Percentiles rank a stretch among this genome's conserved stretches.
Evolutionary conservation across 176 grass and related monocot species (phyloP).

Genomic region (Carex cristatella): DNA sequence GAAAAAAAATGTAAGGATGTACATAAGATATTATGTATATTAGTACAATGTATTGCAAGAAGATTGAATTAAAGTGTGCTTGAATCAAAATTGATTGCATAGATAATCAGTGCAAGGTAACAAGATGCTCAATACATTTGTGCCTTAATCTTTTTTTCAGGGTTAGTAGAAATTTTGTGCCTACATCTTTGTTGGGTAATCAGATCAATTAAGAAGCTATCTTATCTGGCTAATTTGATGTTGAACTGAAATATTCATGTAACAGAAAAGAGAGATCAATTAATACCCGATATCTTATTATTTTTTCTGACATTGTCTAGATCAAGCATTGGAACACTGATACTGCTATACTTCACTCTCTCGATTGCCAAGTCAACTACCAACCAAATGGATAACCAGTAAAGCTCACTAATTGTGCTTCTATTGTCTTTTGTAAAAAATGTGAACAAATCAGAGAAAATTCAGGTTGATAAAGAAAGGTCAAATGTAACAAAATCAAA

Average conservation of each 20-base stretch:
- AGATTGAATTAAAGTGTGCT: too few relatives aligned
- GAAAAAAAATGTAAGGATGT: too few relatives aligned
- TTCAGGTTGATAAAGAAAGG: neutral
- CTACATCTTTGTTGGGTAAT: too few relatives aligned
- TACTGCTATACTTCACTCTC: constrained; percentile 12
- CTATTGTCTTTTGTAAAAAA: neutral
- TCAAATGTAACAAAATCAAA: neutral
- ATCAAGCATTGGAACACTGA: constrained; percentile 23
- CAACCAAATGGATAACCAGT: constrained; percentile 12
- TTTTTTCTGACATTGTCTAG: neutral
- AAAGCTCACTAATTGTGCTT: neutral
- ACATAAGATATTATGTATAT: neutral
- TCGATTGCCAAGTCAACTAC: neutral
- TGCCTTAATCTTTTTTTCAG: too few relatives aligned
- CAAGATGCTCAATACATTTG: neutral
- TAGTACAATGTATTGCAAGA: neutral
- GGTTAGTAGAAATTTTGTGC: too few relatives aligned
- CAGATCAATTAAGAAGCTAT: neutral
- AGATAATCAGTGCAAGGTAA: neutral
- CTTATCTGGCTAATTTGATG: neutral
- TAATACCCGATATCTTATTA: neutral
- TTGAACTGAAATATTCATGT: constrained; percentile 6
- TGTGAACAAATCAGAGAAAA: neutral
- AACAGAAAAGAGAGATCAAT: neutral
- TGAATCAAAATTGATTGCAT: neutral